phyloP scores from a whole-genome alignment of 805 yeast genomes.

The Pichia eremophila region DNA sequence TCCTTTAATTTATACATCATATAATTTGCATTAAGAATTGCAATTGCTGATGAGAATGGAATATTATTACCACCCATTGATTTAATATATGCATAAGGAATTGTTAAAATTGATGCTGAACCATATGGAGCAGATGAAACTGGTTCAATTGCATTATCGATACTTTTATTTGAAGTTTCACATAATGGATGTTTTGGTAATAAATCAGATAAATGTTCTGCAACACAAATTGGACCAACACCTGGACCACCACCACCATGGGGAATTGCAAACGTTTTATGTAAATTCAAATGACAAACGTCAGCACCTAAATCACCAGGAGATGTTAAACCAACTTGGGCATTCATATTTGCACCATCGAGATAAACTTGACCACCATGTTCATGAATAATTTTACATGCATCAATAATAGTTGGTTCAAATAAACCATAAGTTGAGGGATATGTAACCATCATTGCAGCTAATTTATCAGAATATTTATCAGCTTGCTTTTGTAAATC shows the following conservation, averaged over 20 bases:
- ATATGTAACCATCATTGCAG: constrained; percentile 93
- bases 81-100: constrained; percentile 90
- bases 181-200: constrained; percentile 72
- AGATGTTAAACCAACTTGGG: constrained; percentile 93
- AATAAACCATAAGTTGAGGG: constrained; percentile 96
- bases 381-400: constrained; percentile 75
- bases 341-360: constrained; percentile 99
- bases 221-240: constrained; percentile 95
- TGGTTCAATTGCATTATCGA: constrained; percentile 50
- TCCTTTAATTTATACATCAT: constrained; percentile 73
- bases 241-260: constrained; percentile 99
- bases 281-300: constrained; percentile 93
- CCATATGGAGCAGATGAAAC: constrained; percentile 95
- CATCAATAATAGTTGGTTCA: constrained; percentile 81
- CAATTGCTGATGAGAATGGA: constrained; percentile 79
- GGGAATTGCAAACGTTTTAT: constrained; percentile 94
- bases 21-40: constrained; percentile 92
- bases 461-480: constrained; percentile 59
- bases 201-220: constrained; percentile 65
- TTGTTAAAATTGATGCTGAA: constrained; percentile 86
- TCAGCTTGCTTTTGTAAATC: constrained; percentile 70
- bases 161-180: constrained; percentile 35
- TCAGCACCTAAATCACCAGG: constrained; percentile 98
- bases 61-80: constrained; percentile 82
- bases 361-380: constrained; percentile 93